Percentiles rank a stretch among this genome's conserved stretches.
Conservation (phyloP, 345 rosid species). For the Physaria fendleri region DNA sequence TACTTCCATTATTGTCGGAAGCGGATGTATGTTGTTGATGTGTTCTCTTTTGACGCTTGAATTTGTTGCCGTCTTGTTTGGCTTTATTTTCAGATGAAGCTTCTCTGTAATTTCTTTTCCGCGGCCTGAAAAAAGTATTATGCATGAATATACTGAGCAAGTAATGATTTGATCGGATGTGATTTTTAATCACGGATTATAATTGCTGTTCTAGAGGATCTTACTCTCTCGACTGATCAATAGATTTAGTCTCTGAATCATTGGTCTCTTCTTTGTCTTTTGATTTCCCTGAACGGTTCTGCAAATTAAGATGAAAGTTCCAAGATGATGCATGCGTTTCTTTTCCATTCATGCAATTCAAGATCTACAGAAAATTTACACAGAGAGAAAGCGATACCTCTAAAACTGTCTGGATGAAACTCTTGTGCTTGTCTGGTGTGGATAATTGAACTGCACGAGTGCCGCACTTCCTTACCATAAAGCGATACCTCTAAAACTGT, state of each 20-base stretch:
- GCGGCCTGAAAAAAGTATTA: neutral
- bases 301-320: slow-evolving; percentile 23
- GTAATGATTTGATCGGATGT: neutral
- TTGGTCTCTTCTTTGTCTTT: slow-evolving; percentile 40
- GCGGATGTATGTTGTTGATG: slow-evolving; percentile 11
- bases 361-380: neutral
- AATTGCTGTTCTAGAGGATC: neutral
- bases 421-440: slow-evolving; percentile 69
- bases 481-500: slow-evolving; percentile 75
- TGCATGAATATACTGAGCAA: neutral
- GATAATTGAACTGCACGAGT: slow-evolving; percentile 51
- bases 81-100: slow-evolving; percentile 12
- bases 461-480: slow-evolving; percentile 80
- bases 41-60: slow-evolving; percentile 26
- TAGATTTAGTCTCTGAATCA: slow-evolving; percentile 16
- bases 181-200: neutral
- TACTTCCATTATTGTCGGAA: slow-evolving; percentile 16
- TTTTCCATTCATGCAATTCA: neutral
- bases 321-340: neutral
- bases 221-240: slow-evolving; percentile 23
- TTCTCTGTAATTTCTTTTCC: slow-evolving; percentile 25
- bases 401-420: slow-evolving; percentile 59
- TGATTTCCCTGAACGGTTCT: slow-evolving; percentile 66
- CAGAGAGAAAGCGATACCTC: slow-evolving; percentile 44
- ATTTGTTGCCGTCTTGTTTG: slow-evolving; percentile 21